phyloP scores from a whole-genome alignment of 495 filamentous ascomycete species.

The Penicillium taxi region DNA sequence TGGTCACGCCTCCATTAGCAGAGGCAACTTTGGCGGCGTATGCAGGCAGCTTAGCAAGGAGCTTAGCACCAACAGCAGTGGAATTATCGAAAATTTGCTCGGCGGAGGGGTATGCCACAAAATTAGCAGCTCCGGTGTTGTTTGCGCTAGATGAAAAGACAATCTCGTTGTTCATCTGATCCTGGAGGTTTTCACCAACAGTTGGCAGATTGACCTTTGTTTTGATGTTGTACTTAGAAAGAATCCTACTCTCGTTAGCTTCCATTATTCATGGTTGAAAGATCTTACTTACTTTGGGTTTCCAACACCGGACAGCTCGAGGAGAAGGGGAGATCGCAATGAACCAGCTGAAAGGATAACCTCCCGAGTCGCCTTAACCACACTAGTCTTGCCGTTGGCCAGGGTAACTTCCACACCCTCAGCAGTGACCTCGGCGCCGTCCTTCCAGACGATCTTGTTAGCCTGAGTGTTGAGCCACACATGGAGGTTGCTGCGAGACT shows the following conservation, averaged over 20 bases:
- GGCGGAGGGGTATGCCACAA: conserved; percentile 15
- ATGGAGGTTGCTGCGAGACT: conserved; percentile 16
- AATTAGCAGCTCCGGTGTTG: conserved; percentile 9
- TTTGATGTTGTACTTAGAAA: conserved; percentile 13
- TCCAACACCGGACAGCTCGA: conserved; percentile 15
- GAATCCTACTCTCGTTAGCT: conserved; percentile 4
- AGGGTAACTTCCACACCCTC: conserved; percentile 17
- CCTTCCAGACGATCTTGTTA: conserved; percentile 18
- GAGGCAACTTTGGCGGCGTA: conserved; percentile 15
- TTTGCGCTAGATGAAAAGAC: conserved; percentile 9
- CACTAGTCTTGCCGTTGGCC: conserved; percentile 11
- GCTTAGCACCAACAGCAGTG: conserved; percentile 9
- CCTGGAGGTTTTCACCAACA: conserved; percentile 19
- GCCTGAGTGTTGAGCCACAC: conserved; percentile 18
- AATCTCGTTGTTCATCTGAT: conserved; percentile 19
- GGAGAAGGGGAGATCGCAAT: conserved; percentile 12
- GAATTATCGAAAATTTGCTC: conserved; percentile 13
- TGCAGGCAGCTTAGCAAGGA: conserved; percentile 12
- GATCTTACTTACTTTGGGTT: conserved; percentile 13
- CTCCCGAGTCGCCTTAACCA: conserved; percentile 15
- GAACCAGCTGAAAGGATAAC: conserved; percentile 15
- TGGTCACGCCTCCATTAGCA: conserved; percentile 15
- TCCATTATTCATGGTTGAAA: neutral
- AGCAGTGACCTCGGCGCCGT: conserved; percentile 6
- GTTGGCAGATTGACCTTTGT: conserved; percentile 15